Percentiles rank a stretch among this genome's conserved stretches.
These are phyloP conservation scores for Paecilomyces niveus DNA, from an alignment of 2,329 filamentous ascomycete species.

Conservation along the genomic window DNA sequence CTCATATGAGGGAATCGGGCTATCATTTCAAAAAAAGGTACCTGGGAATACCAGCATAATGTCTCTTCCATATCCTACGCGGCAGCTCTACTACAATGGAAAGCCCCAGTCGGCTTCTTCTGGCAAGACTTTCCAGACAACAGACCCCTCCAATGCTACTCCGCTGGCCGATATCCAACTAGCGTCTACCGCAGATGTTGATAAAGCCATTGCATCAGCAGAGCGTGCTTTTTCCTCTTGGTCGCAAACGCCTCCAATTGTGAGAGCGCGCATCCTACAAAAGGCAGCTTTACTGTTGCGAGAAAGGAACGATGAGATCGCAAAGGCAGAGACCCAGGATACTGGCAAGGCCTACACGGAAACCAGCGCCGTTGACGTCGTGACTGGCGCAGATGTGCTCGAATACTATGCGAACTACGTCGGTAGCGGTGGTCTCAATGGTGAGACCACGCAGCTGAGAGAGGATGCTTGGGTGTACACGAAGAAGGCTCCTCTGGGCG, in stretches of 20 bases:
- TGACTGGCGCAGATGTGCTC: constrained; percentile 75
- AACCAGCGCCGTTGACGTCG: constrained; percentile 75
- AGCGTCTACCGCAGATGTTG: constrained; percentile 60
- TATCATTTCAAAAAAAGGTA: not conserved
- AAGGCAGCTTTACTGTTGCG: constrained; percentile 68
- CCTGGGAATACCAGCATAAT: constrained; percentile 16
- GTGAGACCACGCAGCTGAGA: constrained; percentile 67
- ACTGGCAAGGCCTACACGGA: constrained; percentile 82
- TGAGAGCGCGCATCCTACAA: constrained; percentile 70
- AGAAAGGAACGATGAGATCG: constrained; percentile 70
- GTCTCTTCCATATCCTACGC: constrained; percentile 37
- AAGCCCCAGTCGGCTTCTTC: constrained; percentile 55
- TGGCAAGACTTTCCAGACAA: constrained; percentile 58
- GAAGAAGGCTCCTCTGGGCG: constrained; percentile 71
- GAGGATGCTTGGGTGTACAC: constrained; percentile 76
- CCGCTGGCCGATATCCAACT: constrained; percentile 65
- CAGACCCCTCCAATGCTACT: constrained; percentile 66
- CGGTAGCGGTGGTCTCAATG: constrained; percentile 70
- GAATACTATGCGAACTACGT: constrained; percentile 81
- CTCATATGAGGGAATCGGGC: not conserved
- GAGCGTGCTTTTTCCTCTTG: constrained; percentile 65
- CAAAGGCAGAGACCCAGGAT: constrained; percentile 71
- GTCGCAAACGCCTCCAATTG: constrained; percentile 67
- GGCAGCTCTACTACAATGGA: constrained; percentile 71
- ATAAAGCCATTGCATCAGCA: constrained; percentile 65